Evolutionary conservation across 2,329 filamentous ascomycete species (phyloP).

Genomic region (Aspergillus sp.): DNA sequence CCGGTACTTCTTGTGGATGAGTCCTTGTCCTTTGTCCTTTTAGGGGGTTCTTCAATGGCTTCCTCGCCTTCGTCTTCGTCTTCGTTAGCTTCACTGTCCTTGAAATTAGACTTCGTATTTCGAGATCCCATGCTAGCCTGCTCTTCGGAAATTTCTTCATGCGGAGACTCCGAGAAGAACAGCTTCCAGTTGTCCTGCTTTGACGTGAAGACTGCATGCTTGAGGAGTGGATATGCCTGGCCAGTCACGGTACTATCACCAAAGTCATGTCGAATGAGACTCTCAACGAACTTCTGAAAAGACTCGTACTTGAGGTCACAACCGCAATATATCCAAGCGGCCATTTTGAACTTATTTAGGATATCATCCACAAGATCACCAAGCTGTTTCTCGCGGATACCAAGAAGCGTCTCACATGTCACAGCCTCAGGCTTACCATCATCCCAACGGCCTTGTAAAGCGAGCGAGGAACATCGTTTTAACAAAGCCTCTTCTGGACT

Average conservation of each 20-base stretch:
- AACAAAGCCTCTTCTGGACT: slow-evolving; percentile 45
- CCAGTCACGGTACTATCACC: slow-evolving; percentile 22
- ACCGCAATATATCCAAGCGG: slow-evolving; percentile 23
- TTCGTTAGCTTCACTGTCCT: neutral
- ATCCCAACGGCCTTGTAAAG: slow-evolving; percentile 20
- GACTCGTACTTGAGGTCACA: slow-evolving; percentile 14
- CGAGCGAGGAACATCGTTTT: slow-evolving; percentile 37
- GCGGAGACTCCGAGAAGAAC: slow-evolving; percentile 15
- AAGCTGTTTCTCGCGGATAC: slow-evolving; percentile 17
- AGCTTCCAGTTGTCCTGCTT: slow-evolving; percentile 21
- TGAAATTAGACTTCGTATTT: too few relatives aligned
- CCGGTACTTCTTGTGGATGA: neutral
- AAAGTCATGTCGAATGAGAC: slow-evolving; percentile 20
- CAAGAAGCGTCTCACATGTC: slow-evolving; percentile 26
- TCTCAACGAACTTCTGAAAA: slow-evolving; percentile 22
- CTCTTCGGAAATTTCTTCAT: neutral
- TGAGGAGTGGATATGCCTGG: slow-evolving; percentile 13
- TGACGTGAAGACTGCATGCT: slow-evolving; percentile 10
- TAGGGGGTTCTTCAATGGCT: neutral
- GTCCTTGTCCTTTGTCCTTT: neutral
- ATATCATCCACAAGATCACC: slow-evolving; percentile 15
- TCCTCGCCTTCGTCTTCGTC: neutral
- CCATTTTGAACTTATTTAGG: slow-evolving; percentile 17
- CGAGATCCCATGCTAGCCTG: too few relatives aligned
- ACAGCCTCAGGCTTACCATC: slow-evolving; percentile 18